A percentile compares a stretch with the other conserved stretches of the same genome.
These are phyloP conservation scores for Paraglomus brasilianum DNA, from an alignment of 192 early-diverging fungal species.

Conservation along the genomic window DNA sequence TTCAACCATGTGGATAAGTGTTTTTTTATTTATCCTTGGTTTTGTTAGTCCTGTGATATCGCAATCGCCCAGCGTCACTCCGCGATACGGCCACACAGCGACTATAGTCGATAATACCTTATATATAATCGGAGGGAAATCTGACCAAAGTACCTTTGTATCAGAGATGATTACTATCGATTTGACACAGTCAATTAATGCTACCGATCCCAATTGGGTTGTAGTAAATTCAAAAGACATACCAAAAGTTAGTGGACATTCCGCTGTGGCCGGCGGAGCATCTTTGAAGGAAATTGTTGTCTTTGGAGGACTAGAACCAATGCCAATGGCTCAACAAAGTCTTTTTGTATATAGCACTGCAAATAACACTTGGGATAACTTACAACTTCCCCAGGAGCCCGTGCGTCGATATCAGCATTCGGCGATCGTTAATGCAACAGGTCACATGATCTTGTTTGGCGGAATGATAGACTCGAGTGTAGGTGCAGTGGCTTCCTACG, in stretches of 20 bases:
- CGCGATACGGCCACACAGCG: no score
- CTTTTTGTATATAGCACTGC: neutral
- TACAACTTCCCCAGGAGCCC: neutral
- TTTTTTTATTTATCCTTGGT: no score
- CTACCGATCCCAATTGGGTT: neutral
- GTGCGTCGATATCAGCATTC: neutral
- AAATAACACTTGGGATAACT: neutral
- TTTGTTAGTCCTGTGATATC: no score
- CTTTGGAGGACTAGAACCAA: slow-evolving; percentile 22
- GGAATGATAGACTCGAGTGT: neutral
- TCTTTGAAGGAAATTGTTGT: slow-evolving; percentile 25
- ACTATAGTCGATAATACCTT: no score
- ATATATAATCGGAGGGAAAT: no score
- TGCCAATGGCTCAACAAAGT: neutral
- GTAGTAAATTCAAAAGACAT: neutral
- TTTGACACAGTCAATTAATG: no score
- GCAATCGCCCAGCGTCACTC: no score
- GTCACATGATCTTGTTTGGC: slow-evolving; percentile 21
- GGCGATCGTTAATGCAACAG: neutral
- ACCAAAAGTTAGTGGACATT: slow-evolving; percentile 16
- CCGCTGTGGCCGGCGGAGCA: slow-evolving; percentile 15
- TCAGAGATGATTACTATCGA: no score
- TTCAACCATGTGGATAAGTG: no score
- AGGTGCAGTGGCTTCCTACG: neutral
- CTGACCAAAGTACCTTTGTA: no score